phyloP scores from a whole-genome alignment of 2,329 filamentous ascomycete species.

The Fusarium azukiicola region DNA sequence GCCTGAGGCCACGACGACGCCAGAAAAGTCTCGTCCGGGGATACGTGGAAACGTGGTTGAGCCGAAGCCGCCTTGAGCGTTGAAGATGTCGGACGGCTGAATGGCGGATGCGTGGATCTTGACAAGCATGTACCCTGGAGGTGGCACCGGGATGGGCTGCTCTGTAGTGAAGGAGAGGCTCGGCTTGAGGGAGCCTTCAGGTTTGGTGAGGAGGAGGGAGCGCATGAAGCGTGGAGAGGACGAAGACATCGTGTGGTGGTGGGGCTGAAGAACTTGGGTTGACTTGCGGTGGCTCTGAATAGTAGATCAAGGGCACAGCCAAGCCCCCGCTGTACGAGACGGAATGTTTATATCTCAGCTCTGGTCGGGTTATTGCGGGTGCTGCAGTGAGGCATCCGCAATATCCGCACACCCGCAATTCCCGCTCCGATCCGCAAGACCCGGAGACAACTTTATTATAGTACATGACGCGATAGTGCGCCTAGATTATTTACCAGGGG shows the following conservation, averaged over 20 bases:
- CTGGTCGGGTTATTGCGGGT: constrained; percentile 5
- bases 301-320: neutral
- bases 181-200: neutral
- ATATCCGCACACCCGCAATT: constrained; percentile 6
- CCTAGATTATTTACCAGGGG: constrained; percentile 1
- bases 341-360: neutral
- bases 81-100: constrained; percentile 12
- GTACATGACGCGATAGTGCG: neutral
- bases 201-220: constrained; percentile 15
- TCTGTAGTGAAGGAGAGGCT: neutral
- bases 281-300: no score
- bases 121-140: constrained; percentile 4
- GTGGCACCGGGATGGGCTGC: neutral
- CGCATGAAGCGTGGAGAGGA: constrained; percentile 1
- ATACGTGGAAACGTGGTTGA: constrained; percentile 15
- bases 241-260: neutral
- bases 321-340: neutral
- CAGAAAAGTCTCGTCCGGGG: constrained; percentile 16
- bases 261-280: no score
- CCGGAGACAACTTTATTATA: neutral
- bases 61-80: neutral
- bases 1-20: constrained; percentile 9
- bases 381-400: neutral
- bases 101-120: constrained; percentile 6
- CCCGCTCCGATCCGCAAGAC: constrained; percentile 3